Evolutionary conservation across 805 yeast genomes (phyloP), one percentile per base, ranked within the genome.

Genomic region (Metschnikowia sp.): DNA sequence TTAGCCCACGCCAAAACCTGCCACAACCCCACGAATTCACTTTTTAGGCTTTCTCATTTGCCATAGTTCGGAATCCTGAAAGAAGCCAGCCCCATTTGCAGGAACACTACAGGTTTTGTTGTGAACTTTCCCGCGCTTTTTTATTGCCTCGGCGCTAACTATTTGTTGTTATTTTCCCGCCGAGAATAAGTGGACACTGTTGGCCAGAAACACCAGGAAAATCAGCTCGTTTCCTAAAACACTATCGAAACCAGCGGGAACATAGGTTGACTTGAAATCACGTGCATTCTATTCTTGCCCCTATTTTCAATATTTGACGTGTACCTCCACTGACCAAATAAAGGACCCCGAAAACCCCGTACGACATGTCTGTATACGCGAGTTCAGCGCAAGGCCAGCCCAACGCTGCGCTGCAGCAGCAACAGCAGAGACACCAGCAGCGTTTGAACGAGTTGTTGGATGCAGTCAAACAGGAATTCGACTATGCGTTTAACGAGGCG

Each of bases 401-500:
- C 22, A 50, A 45, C 41, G 48, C 45, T 32, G 47, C 54, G 18
- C 56, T 45, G 52, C 63, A 56, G 19, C 46, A 43, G 37, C 70
- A 66, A 45, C 67, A 70, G 56, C 73, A 67, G 53, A 69, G 69
- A 48, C 76, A 72, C 56, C 75, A 70, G 54, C 75, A 70, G 53
- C 59, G 77, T 44, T 69, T 88, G 61, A 80, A 82, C 62, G 98
- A 92, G 69, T 78, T 92, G 53, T 75, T 92, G 58, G 97, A 92
- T 41, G 96, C 95, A 36, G 84, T 92, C 63, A 88, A 89, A 69
- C 88, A 84, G 63, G 99, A 92, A 74, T 91, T 91, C 58, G 92
- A 88, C 59, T 80, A 79, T 54, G 86, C 91, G 42, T 78, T 87
- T 53, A 82, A 81, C 61, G 97, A 92, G 68, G 96, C 97, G 12